Evolutionary conservation across 2,329 filamentous ascomycete genomes (phyloP), one percentile per base, ranked within the genome.

Genomic region (Xylariomycetidae sp.): DNA sequence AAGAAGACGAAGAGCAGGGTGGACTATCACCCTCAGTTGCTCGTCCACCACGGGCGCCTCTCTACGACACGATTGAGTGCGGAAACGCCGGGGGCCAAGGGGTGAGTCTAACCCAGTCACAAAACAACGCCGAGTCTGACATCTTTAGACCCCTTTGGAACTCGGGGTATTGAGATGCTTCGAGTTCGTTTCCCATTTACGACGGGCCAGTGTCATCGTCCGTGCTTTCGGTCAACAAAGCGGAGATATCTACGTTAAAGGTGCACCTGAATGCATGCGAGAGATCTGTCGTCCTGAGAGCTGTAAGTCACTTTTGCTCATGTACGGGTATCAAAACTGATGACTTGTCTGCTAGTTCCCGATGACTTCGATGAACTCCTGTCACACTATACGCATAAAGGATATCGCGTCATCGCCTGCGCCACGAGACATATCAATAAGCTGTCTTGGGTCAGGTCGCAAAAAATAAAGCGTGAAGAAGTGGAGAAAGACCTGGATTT

Each of bases 371-470:
- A 97, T 25, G 88, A 96, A 44, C 74, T 94, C 3, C 67, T 98
- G 2, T 82, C 82, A 2, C 81, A 87, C 55, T 98, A 98, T 61
- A 98, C 92, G 0, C 92, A 98, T 51, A 82, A 90, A 53, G 92
- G 94, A 15, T 98, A 89, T 62, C 84, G 92, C 56, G 92, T 98
- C 10, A 98, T 98, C 55, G 94, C 85, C 5, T 96, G 89, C 55
- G 92, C 92, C 5, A 87, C 86, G 1, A 94, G 88, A 57, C 85
- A 92, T 52, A 76, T 97, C 33, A 77, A 80, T 36, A 92, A 88
- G 54, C 70, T 97, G 19, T 94, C 83, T 50, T 96, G 88, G 89
- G 79, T 95, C 34, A 94, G 94, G 56, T 82, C 89, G 6, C 88
- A 97, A 53, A 95, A 94, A 64, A 89, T 97, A 82, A 85, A 80